phyloP scores from a whole-genome alignment of 306 rosid species.

The Cicer pinnatifidum region DNA sequence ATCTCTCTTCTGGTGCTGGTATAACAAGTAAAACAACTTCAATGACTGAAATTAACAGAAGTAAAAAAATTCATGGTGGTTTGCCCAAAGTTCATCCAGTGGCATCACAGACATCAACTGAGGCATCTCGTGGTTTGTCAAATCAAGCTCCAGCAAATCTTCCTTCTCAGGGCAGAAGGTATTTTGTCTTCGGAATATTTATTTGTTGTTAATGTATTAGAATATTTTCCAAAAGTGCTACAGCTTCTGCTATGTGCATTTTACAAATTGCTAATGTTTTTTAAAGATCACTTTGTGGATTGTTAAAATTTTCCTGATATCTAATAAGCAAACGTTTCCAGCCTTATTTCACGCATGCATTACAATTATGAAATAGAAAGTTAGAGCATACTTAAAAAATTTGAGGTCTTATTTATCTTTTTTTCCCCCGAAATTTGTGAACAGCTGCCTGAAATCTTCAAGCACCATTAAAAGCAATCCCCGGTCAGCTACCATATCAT shows the following conservation, averaged over 20 bases:
- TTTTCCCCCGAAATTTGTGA: conserved; percentile 27
- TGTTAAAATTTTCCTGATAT: conserved; percentile 16
- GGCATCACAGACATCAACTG: conserved; percentile 40
- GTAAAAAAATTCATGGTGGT: conserved; percentile 37
- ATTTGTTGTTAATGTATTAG: background rate
- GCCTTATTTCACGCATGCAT: background rate
- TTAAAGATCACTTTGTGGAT: conserved; percentile 20
- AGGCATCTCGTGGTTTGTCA: conserved; percentile 57
- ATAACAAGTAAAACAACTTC: conserved; percentile 54
- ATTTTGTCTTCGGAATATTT: conserved; percentile 41
- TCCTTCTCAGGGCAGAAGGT: conserved; percentile 63
- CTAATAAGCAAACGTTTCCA: background rate
- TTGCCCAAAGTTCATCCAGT: conserved; percentile 45
- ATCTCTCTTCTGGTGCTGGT: conserved; percentile 50
- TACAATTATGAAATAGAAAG: conserved; percentile 14
- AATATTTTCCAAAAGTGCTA: conserved; percentile 30
- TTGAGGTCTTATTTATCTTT: conserved; percentile 7
- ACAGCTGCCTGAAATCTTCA: conserved; percentile 58
- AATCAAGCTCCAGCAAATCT: conserved; percentile 55
- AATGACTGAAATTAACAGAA: conserved; percentile 48
- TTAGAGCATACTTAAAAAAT: conserved; percentile 11
- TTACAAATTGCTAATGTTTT: conserved; percentile 26
- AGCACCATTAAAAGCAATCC: conserved; percentile 52
- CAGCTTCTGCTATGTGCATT: conserved; percentile 35
- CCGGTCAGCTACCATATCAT: conserved; percentile 50